Conservation (phyloP, 495 filamentous ascomycete species). For the Margaritispora aquatica region DNA sequence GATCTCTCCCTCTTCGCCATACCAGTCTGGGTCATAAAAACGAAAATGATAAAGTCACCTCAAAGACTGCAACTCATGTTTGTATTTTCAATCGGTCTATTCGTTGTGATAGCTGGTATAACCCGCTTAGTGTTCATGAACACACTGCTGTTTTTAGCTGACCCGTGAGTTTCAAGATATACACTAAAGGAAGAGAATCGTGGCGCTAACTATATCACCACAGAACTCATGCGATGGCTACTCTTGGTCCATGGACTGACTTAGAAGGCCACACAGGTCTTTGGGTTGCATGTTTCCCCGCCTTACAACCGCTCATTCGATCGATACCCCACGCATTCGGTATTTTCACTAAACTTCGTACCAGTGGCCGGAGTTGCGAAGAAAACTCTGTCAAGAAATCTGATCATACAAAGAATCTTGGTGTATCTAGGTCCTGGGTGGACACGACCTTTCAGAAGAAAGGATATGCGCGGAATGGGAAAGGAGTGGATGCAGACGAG, state of each 20-base stretch:
- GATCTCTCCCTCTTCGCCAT: conserved; percentile 25
- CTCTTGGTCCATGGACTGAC: conserved; percentile 28
- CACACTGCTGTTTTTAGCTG: conserved; percentile 8
- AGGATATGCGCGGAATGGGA: too few species aligned
- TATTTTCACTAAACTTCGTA: too few species aligned
- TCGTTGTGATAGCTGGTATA: conserved; percentile 25
- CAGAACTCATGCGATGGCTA: conserved; percentile 15
- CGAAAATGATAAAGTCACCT: conserved; percentile 27
- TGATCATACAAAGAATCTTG: too few species aligned
- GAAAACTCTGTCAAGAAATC: too few species aligned
- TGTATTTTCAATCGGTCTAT: conserved; percentile 26
- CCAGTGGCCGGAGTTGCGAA: too few species aligned
- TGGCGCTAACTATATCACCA: background rate
- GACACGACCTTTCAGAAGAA: too few species aligned
- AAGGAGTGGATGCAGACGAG: too few species aligned
- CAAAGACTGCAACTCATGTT: conserved; percentile 27
- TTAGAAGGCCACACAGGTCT: conserved; percentile 30
- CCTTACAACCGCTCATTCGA: conserved; percentile 27
- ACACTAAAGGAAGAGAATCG: too few species aligned
- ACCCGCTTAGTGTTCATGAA: conserved; percentile 21
- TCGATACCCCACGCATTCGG: conserved; percentile 19
- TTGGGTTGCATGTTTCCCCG: conserved; percentile 30
- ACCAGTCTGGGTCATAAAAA: conserved; percentile 29
- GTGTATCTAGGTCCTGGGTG: too few species aligned
- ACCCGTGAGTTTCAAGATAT: conserved; percentile 23